Base-by-base conservation (phyloP, 2,329 filamentous ascomycete species). In the Pyrenochaeta sp. region DNA sequence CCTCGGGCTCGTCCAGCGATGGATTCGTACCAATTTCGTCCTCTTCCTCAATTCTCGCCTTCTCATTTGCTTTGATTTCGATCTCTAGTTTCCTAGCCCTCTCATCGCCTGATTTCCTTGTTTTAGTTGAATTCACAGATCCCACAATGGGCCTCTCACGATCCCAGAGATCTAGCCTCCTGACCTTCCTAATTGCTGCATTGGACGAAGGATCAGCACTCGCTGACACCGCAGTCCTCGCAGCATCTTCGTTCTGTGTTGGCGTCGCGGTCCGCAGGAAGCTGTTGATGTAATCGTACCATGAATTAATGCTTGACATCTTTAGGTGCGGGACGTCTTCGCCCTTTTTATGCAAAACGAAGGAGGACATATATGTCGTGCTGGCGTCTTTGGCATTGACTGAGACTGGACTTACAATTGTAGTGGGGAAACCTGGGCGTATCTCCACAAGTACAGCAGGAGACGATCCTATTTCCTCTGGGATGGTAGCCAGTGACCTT, bases 201-300 rank as follows among this genome's bases (percentile, higher is more conserved):
- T 39, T 39, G n/a, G 36, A n/a, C 13, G 36, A 39, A 2, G 36
- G 36, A 39, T 19, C 36, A 39, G 36, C 36, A 39, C 4, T 19
- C 15, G 15, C 15, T 5, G 15, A 3, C 15, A 2, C 15, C 15
- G 36, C n/a, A 13, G 36, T 39, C 13, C 15, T 25, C n/a, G 24
- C 24, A 15, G 46, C 46, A 1, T 55, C 44, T 3, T 28, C 27
- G n/a, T 39, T 32, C 1, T 28, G 39, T n/a, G 8, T 28, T 3
- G 39, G n/a, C 3, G 30, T 30, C 30, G 28, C 42, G 4, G 37
- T 37, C 25, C 40, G 25, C 5, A 13, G 0, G 5, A 46, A 50
- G n/a, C 19, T 44, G 24, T 43, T 47, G 2, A 58, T 43, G n/a
- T 44, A 50, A 2, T 52, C 25, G 37, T 55, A 47, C 36, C 49